These are phyloP conservation scores for Athelia sp. DNA, from an alignment of 1,284 basidiomycete species.

Conservation along the genomic window DNA sequence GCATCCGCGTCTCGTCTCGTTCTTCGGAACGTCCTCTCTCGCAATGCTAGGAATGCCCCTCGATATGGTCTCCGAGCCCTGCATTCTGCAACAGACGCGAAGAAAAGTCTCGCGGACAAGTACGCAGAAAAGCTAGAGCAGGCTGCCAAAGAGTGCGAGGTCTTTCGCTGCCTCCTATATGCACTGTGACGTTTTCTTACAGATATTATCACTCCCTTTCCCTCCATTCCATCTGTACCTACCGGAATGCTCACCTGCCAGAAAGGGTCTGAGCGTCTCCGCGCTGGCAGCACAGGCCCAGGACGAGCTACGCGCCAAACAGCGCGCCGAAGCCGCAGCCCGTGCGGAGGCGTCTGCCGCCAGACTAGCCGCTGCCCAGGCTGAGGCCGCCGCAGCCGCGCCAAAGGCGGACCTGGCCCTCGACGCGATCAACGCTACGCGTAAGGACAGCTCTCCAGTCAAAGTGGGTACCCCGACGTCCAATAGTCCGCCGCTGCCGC, in stretches of 20 bases:
- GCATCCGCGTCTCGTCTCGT: no score
- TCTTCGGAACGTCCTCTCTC: not conserved
- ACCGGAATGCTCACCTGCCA: constrained; percentile 13
- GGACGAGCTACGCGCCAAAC: constrained; percentile 23
- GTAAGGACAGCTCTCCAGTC: constrained; percentile 67
- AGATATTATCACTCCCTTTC: constrained; percentile 4
- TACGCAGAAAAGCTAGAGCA: constrained; percentile 44
- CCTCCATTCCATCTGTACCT: no score
- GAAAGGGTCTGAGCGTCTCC: constrained; percentile 37
- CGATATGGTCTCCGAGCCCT: not conserved
- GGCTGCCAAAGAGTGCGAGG: constrained; percentile 40
- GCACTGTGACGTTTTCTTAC: constrained; percentile 11
- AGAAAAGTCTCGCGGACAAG: constrained; percentile 22
- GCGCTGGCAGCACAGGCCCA: constrained; percentile 32
- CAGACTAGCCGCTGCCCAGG: no score
- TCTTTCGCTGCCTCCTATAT: constrained; percentile 2
- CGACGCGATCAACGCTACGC: constrained; percentile 15
- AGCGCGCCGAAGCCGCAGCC: constrained; percentile 24
- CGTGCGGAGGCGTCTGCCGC: constrained; percentile 7
- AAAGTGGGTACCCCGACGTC: constrained; percentile 38
- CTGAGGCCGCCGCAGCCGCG: no score
- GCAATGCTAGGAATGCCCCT: not conserved
- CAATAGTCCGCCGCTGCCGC: constrained; percentile 3
- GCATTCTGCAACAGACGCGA: not conserved
- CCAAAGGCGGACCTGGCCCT: constrained; percentile 6